Evolutionary conservation across 495 filamentous ascomycete genomes (phyloP), one percentile per base, ranked within the genome.

Genomic region (Chaetomium tenue): DNA sequence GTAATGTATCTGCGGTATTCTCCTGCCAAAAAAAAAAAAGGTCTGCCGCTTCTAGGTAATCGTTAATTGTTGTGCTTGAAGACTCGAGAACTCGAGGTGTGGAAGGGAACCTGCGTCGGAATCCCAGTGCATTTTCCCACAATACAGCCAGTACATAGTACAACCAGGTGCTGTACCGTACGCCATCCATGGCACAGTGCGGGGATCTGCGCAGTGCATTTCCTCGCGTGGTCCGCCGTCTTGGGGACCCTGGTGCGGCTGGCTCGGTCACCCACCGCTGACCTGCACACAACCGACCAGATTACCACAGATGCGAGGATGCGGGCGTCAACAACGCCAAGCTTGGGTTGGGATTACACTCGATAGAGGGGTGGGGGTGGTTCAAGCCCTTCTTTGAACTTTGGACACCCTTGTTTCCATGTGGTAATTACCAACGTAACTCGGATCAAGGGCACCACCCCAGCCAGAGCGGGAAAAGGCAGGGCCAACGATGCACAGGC

Each of bases 351-450:
- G 16, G 26, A 18, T 2, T 0, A 13, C 6, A 60, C 15, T n/a
- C n/a, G n/a, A 6, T 22, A 13, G 44, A 25, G 9, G 44, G 58
- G 30, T 26, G 58, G 58, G 44, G 58, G 48, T 37, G 44, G 22
- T 15, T 30, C 26, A 46, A 25, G n/a, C 5, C 16, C 9, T 22
- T n/a, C n/a, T 58, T 8, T 22, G 33, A 11, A 42, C 57, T 12
- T 25, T n/a, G 28, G 22, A 8, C 28, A 51, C 48, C 59, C 59
- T 40, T 53, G 59, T 61, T 61, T 61, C 48, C 59, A 50, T 61
- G 37, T 61, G 59, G 59, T 61, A 61, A 61, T 61, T 51, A 20
- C 30, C 20, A 40, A 40, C 26, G 28, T n/a, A 51, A 37, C 15
- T 30, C 42, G 40, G 40, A 44, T 44, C 40, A 20, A 44, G 13